A percentile compares a stretch with the other conserved stretches of the same genome.
phyloP scores from a whole-genome alignment of 2,329 filamentous ascomycete species.

The Myrmaecium sp. region DNA sequence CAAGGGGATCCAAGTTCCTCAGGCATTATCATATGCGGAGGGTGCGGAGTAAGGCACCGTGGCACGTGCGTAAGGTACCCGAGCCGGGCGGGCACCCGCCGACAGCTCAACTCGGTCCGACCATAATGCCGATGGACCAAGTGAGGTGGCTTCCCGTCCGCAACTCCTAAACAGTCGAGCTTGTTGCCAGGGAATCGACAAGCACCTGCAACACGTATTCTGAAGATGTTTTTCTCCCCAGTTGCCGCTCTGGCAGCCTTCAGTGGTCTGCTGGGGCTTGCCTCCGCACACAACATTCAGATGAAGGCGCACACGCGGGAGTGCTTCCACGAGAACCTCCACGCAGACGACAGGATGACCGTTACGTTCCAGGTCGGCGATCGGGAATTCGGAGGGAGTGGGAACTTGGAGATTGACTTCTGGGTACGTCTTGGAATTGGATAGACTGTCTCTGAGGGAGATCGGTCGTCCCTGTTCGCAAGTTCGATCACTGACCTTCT shows the following conservation, averaged over 20 bases:
- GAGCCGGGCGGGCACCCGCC: slow-evolving; percentile 2
- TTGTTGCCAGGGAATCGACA: not conserved
- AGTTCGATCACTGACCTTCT: not conserved
- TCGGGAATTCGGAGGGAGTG: slow-evolving; percentile 82
- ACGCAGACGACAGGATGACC: slow-evolving; percentile 93
- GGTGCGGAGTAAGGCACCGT: not conserved
- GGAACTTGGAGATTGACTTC: slow-evolving; percentile 93
- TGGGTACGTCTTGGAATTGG: slow-evolving; percentile 50
- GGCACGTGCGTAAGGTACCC: slow-evolving; percentile 3
- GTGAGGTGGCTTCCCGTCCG: not conserved
- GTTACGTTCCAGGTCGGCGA: slow-evolving; percentile 98
- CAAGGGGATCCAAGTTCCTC: no score
- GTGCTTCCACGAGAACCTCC: slow-evolving; percentile 91
- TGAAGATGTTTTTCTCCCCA: slow-evolving; percentile 19
- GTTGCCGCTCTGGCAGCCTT: slow-evolving; percentile 24
- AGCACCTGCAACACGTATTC: slow-evolving; percentile 1
- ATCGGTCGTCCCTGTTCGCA: not conserved
- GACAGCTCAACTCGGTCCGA: not conserved
- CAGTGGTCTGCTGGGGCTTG: slow-evolving; percentile 44
- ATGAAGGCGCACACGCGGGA: slow-evolving; percentile 84
- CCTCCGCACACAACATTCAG: slow-evolving; percentile 84
- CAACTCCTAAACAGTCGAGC: no score
- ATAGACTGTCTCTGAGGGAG: slow-evolving; percentile 1
- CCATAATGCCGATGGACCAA: slow-evolving; percentile 2
- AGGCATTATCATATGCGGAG: no score